Evolutionary conservation across 495 filamentous ascomycete species (phyloP).

Genomic region (Parathielavia appendiculata): DNA sequence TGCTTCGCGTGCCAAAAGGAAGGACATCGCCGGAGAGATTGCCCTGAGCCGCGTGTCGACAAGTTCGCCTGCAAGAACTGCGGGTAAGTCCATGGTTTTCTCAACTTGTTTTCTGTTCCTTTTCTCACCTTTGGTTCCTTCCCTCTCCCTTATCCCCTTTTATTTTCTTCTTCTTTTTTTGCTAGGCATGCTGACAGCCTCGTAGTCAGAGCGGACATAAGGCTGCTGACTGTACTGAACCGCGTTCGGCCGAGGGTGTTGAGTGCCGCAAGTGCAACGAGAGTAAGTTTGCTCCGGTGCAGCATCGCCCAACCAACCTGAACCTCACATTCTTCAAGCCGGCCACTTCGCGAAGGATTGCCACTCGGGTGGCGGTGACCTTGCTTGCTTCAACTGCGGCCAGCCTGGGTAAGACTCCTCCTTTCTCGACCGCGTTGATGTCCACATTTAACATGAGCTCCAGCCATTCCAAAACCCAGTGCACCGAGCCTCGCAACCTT

Average conservation of each 20-base stretch:
- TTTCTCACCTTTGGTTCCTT: slow-evolving; percentile 1
- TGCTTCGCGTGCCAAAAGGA: slow-evolving; percentile 70
- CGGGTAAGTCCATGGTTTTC: slow-evolving; percentile 55
- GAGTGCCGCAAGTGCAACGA: slow-evolving; percentile 77
- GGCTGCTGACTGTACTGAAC: slow-evolving; percentile 48
- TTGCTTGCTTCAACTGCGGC: slow-evolving; percentile 64
- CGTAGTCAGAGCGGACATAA: slow-evolving; percentile 39
- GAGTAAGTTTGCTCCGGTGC: slow-evolving; percentile 40
- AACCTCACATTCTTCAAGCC: slow-evolving; percentile 39
- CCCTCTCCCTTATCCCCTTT: no score
- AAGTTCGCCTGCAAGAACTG: slow-evolving; percentile 78
- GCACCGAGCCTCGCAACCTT: slow-evolving; percentile 62
- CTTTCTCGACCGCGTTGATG: no score
- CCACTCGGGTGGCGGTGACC: slow-evolving; percentile 50
- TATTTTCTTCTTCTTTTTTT: background rate
- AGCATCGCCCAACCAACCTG: background rate
- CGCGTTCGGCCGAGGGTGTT: slow-evolving; percentile 63
- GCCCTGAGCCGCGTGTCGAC: slow-evolving; percentile 50
- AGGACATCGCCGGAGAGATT: slow-evolving; percentile 69
- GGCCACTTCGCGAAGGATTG: slow-evolving; percentile 86
- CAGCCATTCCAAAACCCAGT: slow-evolving; percentile 14
- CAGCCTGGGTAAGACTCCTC: slow-evolving; percentile 28
- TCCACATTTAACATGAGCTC: no score
- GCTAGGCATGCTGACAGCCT: slow-evolving; percentile 16
- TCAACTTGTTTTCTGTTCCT: no score